Evolutionary conservation across 2,329 filamentous ascomycete genomes (phyloP), one percentile per base, ranked within the genome.

Genomic region (Fusarium burgessii): DNA sequence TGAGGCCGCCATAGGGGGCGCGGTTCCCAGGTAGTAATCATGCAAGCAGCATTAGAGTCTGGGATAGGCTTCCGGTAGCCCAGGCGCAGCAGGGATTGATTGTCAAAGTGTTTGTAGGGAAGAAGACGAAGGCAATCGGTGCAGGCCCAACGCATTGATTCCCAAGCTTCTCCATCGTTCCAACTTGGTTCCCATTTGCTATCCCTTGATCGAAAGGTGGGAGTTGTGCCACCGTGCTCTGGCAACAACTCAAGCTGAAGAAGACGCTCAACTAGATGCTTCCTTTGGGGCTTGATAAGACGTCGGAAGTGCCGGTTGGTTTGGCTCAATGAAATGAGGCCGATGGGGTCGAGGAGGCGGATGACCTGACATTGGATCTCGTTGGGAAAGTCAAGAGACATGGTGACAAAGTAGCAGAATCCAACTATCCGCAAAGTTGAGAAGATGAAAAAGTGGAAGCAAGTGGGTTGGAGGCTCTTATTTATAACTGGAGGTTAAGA

Each of bases 271-370:
- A 18, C 51, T 18, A 74, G 47, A 4, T 71, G 60, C 10, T 18
- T 59, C 18, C 51, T 64, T 14, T 60, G 13, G 2, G 65, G 70
- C 3, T 29, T 54, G n/a, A 74, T 46, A 6, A 73, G 56, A 9
- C 6, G 25, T 7, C 60, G 62, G 3, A 73, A 73, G 15, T 66
- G 40, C 15, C 20, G 23, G 51, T 38, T 71, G 32, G 54, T 40
- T 20, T 71, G 70, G 45, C 64, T 73, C 23, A 67, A 23, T 7
- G 59, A 67, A 10, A 73, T 58, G 8, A 73, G 57, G 17, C 58
- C 38, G 25, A 63, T 51, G 4, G 70, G 71, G 7, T 74, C 70
- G n/a, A 74, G 64, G 3, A 66, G 55, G 5, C 67, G 57, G 36
- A 69, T 59, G 32, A 69, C 49, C 27, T 57, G 57, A 27, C 59